Evolutionary conservation across 1,139 yeast species (phyloP).

Genomic region (Taphrina pruni): DNA sequence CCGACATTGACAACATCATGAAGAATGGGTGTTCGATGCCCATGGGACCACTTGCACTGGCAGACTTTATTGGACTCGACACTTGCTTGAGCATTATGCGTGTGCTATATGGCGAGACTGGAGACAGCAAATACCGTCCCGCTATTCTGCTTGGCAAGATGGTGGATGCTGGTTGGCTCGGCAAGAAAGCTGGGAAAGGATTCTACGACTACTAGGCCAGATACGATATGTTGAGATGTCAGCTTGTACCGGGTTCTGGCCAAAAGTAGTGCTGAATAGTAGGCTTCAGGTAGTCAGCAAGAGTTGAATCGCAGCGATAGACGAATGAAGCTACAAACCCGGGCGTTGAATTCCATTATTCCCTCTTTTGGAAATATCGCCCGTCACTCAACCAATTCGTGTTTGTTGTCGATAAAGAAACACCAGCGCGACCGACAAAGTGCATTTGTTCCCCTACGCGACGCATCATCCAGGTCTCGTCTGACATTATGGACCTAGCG

Average conservation of each 20-base stretch:
- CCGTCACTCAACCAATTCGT: not conserved
- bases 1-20: conserved; percentile 57
- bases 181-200: conserved; percentile 56
- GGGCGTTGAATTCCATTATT: not conserved
- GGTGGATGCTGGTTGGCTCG: conserved; percentile 58
- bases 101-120: conserved; percentile 54
- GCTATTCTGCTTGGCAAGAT: conserved; percentile 53
- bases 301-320: too few relatives aligned
- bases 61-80: conserved; percentile 57
- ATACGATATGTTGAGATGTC: not conserved
- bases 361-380: not conserved
- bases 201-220: conserved; percentile 53
- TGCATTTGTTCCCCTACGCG: not conserved
- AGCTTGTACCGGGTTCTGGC: not conserved
- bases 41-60: conserved; percentile 57
- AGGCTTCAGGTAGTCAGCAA: not conserved
- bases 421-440: conserved; percentile 1
- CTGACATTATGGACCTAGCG: too few relatives aligned
- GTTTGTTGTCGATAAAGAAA: conserved; percentile 9
- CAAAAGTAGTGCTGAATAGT: not conserved
- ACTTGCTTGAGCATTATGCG: conserved; percentile 57
- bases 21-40: conserved; percentile 59
- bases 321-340: too few relatives aligned
- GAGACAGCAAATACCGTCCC: conserved; percentile 57
- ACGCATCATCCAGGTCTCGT: too few relatives aligned